A percentile compares a stretch with the other conserved stretches of the same genome.
Conservation (phyloP, 176 grass and related monocot species). For the Triticum dicoccoides region DNA sequence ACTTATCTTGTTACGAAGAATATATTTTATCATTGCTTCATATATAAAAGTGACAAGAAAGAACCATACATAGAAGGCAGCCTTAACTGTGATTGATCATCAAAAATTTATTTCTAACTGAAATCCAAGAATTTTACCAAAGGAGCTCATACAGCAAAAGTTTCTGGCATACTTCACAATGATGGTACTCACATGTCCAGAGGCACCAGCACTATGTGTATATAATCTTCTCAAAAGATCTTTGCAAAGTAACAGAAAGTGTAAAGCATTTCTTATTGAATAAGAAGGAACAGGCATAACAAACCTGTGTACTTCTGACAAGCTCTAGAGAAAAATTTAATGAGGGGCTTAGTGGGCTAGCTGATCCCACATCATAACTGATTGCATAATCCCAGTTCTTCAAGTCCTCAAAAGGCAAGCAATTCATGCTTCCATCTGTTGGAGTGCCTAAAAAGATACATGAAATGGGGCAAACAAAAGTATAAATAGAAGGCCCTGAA, state of each 20-base stretch:
- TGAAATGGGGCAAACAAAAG: neutral
- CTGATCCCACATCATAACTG: slow-evolving; percentile 70
- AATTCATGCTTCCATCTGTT: slow-evolving; percentile 41
- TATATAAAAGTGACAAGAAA: neutral
- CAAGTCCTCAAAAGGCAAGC: slow-evolving; percentile 51
- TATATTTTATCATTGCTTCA: neutral
- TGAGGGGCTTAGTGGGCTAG: slow-evolving; percentile 79
- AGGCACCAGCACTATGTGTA: neutral
- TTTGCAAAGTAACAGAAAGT: neutral
- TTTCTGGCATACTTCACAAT: neutral
- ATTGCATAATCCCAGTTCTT: slow-evolving; percentile 87
- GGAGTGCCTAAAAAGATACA: neutral
- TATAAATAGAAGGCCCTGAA: neutral
- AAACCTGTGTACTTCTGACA: slow-evolving; percentile 66
- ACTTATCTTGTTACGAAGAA: neutral
- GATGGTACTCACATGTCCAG: neutral
- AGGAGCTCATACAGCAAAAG: neutral
- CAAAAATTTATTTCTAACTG: neutral
- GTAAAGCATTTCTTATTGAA: neutral
- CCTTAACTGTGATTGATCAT: neutral
- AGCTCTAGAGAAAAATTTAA: slow-evolving; percentile 78
- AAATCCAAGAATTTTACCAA: neutral
- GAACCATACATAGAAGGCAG: neutral
- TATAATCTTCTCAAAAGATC: neutral
- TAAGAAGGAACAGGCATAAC: neutral